phyloP scores from a whole-genome alignment of 2,329 filamentous ascomycete genomes.

The Blastomyces emzantsi region DNA sequence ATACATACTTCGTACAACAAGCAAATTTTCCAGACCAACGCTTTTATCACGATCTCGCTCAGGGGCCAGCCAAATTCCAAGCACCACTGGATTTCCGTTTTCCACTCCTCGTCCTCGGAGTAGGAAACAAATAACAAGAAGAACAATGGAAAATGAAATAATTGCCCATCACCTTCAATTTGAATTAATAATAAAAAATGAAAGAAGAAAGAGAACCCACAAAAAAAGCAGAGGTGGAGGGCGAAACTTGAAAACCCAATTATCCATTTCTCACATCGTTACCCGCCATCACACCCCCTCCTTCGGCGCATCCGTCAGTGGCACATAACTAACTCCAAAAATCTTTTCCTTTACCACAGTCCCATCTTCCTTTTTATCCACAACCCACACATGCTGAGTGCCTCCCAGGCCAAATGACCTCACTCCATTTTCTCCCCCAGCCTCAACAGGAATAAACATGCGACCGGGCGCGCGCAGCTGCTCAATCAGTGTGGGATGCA shows the following conservation, averaged over 20 bases:
- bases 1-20: background rate
- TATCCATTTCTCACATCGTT: background rate
- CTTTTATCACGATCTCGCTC: background rate
- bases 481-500: slow-evolving; percentile 63
- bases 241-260: background rate
- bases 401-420: slow-evolving; percentile 22
- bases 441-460: slow-evolving; percentile 57
- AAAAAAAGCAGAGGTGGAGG: background rate
- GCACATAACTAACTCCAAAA: slow-evolving; percentile 56
- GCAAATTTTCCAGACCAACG: background rate
- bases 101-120: background rate
- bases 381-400: slow-evolving; percentile 52
- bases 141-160: background rate
- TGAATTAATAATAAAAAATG: background rate
- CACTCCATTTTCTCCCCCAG: slow-evolving; percentile 28
- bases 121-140: background rate
- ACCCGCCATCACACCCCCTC: background rate
- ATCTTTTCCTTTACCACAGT: slow-evolving; percentile 47
- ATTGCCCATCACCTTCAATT: background rate
- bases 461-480: slow-evolving; percentile 72
- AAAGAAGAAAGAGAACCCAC: background rate
- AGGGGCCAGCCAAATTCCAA: background rate
- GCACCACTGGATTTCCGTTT: background rate
- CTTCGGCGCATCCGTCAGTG: slow-evolving; percentile 51
- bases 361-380: slow-evolving; percentile 54